These are phyloP conservation scores for Chytriomyces confervae DNA, from an alignment of 192 early-diverging fungal genomes.

Conservation along the genomic window DNA sequence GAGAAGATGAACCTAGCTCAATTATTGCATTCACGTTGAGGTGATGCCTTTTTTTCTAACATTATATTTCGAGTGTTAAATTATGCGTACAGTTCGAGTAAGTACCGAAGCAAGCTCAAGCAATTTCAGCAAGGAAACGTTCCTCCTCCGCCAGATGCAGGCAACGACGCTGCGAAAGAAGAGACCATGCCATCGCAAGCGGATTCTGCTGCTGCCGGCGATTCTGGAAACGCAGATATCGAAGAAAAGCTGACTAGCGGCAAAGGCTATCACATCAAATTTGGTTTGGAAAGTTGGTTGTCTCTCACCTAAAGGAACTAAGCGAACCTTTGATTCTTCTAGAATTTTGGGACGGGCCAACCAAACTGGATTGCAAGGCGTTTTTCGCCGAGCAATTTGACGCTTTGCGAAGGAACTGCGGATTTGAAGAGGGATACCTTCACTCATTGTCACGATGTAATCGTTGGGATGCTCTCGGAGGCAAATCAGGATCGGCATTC, in stretches of 20 bases:
- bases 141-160: neutral
- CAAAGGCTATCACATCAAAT: constrained; percentile 76
- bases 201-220: constrained; percentile 34
- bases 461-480: constrained; percentile 53
- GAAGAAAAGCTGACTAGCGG: constrained; percentile 72
- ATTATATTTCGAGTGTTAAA: constrained; percentile 6
- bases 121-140: constrained; percentile 26
- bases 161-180: no score
- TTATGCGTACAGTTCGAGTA: constrained; percentile 24
- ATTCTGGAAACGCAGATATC: constrained; percentile 46
- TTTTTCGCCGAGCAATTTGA: constrained; percentile 58
- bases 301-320: neutral
- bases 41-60: neutral
- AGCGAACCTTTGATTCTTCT: neutral
- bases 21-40: constrained; percentile 57
- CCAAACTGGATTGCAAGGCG: constrained; percentile 46
- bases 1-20: constrained; percentile 57
- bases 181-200: neutral
- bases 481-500: constrained; percentile 52
- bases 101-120: constrained; percentile 23
- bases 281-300: constrained; percentile 56
- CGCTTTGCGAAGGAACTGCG: constrained; percentile 47
- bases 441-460: constrained; percentile 46
- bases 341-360: constrained; percentile 47
- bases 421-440: constrained; percentile 46